Evolutionary conservation across 2,329 filamentous ascomycete genomes (phyloP).

Genomic region (Trichoderma aggressivum): DNA sequence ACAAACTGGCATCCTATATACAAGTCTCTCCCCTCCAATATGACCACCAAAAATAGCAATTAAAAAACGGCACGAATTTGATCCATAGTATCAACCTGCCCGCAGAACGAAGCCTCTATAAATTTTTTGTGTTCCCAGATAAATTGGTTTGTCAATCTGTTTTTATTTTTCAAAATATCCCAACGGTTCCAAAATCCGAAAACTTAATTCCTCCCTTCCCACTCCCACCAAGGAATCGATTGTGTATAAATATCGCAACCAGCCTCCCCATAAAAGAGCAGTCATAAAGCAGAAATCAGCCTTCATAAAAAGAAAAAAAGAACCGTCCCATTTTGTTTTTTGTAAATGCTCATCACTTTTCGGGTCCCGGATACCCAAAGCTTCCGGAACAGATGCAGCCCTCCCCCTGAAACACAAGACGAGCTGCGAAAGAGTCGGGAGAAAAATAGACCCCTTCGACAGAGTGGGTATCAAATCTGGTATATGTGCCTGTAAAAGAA

Average conservation of each 20-base stretch:
- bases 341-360: neutral
- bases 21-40: neutral
- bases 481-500: slow-evolving; percentile 21
- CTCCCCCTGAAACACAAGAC: slow-evolving; percentile 14
- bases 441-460: neutral
- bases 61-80: neutral
- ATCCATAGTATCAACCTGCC: slow-evolving; percentile 5
- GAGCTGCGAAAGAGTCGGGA: slow-evolving; percentile 7
- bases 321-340: neutral
- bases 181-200: neutral
- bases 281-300: neutral
- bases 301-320: neutral
- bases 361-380: neutral
- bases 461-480: slow-evolving; percentile 25
- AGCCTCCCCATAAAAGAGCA: neutral
- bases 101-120: slow-evolving; percentile 12
- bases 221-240: neutral
- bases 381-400: neutral
- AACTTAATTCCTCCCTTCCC: neutral
- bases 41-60: neutral
- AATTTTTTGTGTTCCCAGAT: neutral
- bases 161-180: neutral
- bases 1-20: slow-evolving; percentile 4
- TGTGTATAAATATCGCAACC: neutral
- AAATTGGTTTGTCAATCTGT: neutral